These are phyloP conservation scores for Ustilago trichophora DNA, from an alignment of 1,284 basidiomycete genomes.

Conservation along the genomic window DNA sequence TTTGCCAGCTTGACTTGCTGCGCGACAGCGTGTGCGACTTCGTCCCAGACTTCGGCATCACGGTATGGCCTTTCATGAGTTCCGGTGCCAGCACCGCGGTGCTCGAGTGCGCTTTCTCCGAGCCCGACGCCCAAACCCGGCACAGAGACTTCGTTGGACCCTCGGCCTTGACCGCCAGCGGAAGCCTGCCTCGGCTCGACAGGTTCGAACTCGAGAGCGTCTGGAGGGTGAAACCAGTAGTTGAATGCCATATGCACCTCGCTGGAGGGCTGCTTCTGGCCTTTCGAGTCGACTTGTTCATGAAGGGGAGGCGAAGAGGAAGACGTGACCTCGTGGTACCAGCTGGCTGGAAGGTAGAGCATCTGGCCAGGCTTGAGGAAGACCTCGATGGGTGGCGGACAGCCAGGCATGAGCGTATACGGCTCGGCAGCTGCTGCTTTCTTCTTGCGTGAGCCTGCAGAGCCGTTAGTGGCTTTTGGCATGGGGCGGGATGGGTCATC, in stretches of 20 bases:
- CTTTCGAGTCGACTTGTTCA: background rate
- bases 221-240: slow-evolving; percentile 66
- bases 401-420: slow-evolving; percentile 27
- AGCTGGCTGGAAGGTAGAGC: slow-evolving; percentile 65
- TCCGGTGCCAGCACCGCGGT: slow-evolving; percentile 21
- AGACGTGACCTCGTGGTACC: slow-evolving; percentile 66
- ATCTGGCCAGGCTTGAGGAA: slow-evolving; percentile 61
- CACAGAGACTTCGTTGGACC: slow-evolving; percentile 15
- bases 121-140: slow-evolving; percentile 21
- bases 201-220: slow-evolving; percentile 42
- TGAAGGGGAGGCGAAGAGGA: slow-evolving; percentile 25
- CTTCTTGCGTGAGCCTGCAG: background rate
- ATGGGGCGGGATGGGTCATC: slow-evolving; percentile 21
- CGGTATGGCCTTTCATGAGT: slow-evolving; percentile 47
- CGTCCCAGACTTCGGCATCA: slow-evolving; percentile 62
- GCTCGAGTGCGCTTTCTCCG: slow-evolving; percentile 28
- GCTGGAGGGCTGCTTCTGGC: background rate
- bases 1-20: slow-evolving; percentile 25
- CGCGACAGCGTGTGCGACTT: slow-evolving; percentile 32
- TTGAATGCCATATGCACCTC: slow-evolving; percentile 65
- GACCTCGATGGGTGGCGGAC: slow-evolving; percentile 59
- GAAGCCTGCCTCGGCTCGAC: slow-evolving; percentile 10
- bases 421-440: slow-evolving; percentile 11
- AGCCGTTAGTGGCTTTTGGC: slow-evolving; percentile 1
- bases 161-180: background rate